A percentile compares a stretch with the other conserved stretches of the same genome.
Conservation (phyloP, 768 basidiomycete species). For the Leccinum subtestaceum region DNA sequence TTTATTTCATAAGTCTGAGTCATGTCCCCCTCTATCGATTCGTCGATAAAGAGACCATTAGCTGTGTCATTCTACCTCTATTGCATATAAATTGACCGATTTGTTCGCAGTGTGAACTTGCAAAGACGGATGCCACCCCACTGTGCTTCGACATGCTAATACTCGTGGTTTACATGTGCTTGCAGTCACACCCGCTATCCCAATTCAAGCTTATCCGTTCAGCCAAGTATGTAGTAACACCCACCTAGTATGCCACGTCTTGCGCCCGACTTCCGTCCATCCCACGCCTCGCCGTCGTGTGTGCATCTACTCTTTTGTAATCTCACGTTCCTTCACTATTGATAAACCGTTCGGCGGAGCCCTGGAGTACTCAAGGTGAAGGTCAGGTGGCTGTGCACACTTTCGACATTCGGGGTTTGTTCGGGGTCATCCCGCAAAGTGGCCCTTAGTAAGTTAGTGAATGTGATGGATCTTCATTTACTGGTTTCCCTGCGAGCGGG, state of each 20-base stretch:
- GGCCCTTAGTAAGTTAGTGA: not conserved
- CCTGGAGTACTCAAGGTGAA: conserved; percentile 36
- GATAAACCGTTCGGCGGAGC: conserved; percentile 63
- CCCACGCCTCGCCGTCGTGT: conserved; percentile 52
- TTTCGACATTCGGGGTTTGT: conserved; percentile 19
- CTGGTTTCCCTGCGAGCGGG: not conserved
- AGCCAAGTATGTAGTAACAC: not conserved
- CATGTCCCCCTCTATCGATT: conserved; percentile 68
- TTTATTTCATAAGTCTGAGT: conserved; percentile 49
- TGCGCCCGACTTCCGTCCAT: conserved; percentile 79
- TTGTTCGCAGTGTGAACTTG: conserved; percentile 46
- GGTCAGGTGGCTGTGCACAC: conserved; percentile 48
- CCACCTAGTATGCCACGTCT: conserved; percentile 70
- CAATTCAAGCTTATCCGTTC: not conserved
- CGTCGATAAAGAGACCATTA: conserved; percentile 24
- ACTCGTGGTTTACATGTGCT: conserved; percentile 34
- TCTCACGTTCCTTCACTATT: conserved; percentile 54
- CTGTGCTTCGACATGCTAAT: conserved; percentile 40
- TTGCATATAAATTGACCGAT: conserved; percentile 40
- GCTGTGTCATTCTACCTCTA: not conserved
- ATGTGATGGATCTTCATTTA: not conserved
- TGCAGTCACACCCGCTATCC: conserved; percentile 24
- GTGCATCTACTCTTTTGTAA: conserved; percentile 68
- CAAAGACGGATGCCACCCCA: conserved; percentile 59
- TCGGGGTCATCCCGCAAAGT: conserved; percentile 17